phyloP scores from a whole-genome alignment of 345 rosid genomes.

The Eucalyptus sideroxylon region DNA sequence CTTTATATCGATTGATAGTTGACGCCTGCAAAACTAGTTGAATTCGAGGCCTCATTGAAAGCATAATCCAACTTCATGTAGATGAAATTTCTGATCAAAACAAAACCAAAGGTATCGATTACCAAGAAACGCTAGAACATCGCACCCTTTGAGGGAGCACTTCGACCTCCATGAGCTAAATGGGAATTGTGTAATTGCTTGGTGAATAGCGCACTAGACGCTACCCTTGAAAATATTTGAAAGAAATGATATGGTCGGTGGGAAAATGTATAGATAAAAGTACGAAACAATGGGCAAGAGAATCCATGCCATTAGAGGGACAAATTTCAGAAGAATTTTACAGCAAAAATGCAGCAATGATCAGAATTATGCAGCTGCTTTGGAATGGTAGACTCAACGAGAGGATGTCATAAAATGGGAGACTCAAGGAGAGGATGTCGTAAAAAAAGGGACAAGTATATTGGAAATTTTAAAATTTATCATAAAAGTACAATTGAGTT shows the following conservation, averaged over 20 bases:
- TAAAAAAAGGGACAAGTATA: fast-evolving
- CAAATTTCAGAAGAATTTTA: background rate
- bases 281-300: background rate
- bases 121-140: background rate
- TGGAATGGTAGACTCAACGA: background rate
- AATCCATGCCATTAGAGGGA: background rate
- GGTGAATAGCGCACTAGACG: background rate
- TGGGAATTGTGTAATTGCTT: background rate
- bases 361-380: background rate
- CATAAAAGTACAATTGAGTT: fast-evolving
- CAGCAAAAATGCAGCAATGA: background rate
- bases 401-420: background rate
- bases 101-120: background rate
- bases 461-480: too few species aligned
- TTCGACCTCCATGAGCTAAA: background rate
- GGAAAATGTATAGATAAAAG: background rate
- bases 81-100: background rate
- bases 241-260: background rate
- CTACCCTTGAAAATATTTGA: background rate
- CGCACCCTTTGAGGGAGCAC: background rate
- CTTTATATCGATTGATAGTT: background rate
- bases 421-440: background rate
- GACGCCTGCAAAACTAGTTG: background rate
- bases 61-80: background rate
- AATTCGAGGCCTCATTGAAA: background rate